Conservation (phyloP, 495 filamentous ascomycete species). For the Clohesyomyces aquaticus region DNA sequence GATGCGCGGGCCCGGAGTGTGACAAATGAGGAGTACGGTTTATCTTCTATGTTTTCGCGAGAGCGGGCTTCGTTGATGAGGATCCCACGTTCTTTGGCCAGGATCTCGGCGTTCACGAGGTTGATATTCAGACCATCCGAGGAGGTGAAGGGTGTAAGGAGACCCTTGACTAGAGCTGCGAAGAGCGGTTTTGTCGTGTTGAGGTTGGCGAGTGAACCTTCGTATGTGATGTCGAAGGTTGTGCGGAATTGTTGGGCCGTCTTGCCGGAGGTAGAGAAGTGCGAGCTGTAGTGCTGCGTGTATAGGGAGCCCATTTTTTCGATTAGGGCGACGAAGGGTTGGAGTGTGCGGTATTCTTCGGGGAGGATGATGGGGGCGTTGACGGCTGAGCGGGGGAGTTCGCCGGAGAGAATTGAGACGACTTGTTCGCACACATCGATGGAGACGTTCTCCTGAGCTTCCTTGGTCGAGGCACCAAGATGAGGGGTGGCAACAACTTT, state of each 20-base stretch:
- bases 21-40: conserved; percentile 64
- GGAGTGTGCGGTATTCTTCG: conserved; percentile 69
- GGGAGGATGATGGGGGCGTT: conserved; percentile 75
- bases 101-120: conserved; percentile 71
- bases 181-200: conserved; percentile 71
- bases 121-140: conserved; percentile 66
- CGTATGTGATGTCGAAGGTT: conserved; percentile 70
- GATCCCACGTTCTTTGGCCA: conserved; percentile 70
- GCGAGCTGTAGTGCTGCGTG: conserved; percentile 66
- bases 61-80: conserved; percentile 66
- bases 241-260: conserved; percentile 48
- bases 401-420: conserved; percentile 65
- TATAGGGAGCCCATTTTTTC: conserved; percentile 73
- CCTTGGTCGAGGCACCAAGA: conserved; percentile 72
- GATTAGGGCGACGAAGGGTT: conserved; percentile 68
- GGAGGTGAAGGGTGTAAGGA: conserved; percentile 62
- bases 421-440: conserved; percentile 76
- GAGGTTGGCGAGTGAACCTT: conserved; percentile 64
- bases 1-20: conserved; percentile 57
- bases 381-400: conserved; percentile 69
- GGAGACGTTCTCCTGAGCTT: conserved; percentile 76
- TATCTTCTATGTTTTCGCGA: conserved; percentile 52
- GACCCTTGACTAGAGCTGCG: conserved; percentile 69
- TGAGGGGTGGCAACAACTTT: conserved; percentile 72
- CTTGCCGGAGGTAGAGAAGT: conserved; percentile 23